Percentiles rank a stretch among this genome's conserved stretches.
Conservation (phyloP, 2,329 filamentous ascomycete genomes). For the Trichophaea hybrida region DNA sequence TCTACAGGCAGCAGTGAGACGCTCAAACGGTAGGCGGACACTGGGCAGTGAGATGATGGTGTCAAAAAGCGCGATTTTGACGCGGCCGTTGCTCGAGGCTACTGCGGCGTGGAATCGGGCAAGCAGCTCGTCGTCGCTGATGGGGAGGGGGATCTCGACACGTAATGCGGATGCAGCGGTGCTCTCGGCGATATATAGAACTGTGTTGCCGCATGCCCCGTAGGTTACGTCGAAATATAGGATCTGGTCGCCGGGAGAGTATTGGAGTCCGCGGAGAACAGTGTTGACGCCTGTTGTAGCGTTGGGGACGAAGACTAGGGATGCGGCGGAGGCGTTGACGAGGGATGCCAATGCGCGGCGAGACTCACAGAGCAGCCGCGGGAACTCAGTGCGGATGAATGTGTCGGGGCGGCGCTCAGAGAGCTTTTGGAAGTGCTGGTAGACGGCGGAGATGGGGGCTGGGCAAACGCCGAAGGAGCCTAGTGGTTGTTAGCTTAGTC, state of each 20-base stretch:
- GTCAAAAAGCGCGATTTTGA: conserved; percentile 62
- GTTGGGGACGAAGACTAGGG: conserved; percentile 65
- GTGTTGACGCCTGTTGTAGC: conserved; percentile 67
- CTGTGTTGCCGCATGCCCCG: conserved; percentile 57
- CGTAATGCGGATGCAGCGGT: conserved; percentile 38
- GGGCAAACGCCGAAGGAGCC: conserved; percentile 74
- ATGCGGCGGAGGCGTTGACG: conserved; percentile 50
- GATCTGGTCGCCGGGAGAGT: conserved; percentile 57
- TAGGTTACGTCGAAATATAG: conserved; percentile 69
- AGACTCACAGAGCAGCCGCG: conserved; percentile 46
- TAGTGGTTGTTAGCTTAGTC: conserved; percentile 10
- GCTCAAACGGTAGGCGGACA: conserved; percentile 63
- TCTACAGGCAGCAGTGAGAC: conserved; percentile 48
- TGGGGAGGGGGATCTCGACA: conserved; percentile 50
- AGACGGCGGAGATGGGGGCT: conserved; percentile 42
- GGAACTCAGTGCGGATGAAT: conserved; percentile 59
- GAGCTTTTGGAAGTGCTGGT: conserved; percentile 50
- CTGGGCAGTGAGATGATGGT: conserved; percentile 66
- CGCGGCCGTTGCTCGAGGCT: conserved; percentile 36
- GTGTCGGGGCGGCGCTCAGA: conserved; percentile 56
- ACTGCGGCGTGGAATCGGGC: conserved; percentile 47
- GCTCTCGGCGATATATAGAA: conserved; percentile 59
- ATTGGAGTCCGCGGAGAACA: conserved; percentile 60
- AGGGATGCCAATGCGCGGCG: conserved; percentile 50
- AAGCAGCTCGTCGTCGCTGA: conserved; percentile 53